phyloP scores from a whole-genome alignment of 768 basidiomycete genomes.

The Tulasnella sp. region DNA sequence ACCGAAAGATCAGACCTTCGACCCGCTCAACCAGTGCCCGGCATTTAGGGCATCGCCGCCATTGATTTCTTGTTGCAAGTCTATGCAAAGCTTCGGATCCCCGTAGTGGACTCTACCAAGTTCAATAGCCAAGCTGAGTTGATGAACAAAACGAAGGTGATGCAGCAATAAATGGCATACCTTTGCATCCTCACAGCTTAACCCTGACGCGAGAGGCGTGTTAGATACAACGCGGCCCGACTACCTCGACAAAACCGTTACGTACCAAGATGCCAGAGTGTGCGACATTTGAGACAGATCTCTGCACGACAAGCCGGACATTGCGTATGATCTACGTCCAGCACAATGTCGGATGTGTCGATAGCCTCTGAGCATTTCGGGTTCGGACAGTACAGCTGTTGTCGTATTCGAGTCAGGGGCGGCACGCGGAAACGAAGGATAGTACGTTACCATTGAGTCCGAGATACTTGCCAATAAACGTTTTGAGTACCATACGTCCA shows the following conservation, averaged over 20 bases:
- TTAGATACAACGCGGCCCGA: neutral
- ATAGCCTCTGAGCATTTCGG: slow-evolving; percentile 5
- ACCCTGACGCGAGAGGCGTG: neutral
- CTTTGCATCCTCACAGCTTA: neutral
- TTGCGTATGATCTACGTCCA: neutral
- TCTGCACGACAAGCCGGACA: slow-evolving; percentile 4
- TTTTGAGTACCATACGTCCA: slow-evolving; percentile 1
- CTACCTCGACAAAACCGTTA: neutral
- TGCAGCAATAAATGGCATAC: neutral
- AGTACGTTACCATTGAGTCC: neutral
- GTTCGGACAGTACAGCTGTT: slow-evolving; percentile 10
- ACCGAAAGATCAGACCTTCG: neutral
- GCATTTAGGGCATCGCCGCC: slow-evolving; percentile 11
- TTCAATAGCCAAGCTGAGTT: neutral
- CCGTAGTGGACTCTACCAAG: neutral
- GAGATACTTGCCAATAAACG: neutral
- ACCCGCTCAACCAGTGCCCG: neutral
- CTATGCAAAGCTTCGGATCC: neutral
- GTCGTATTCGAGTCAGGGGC: neutral
- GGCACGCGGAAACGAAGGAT: neutral
- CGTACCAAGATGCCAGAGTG: slow-evolving; percentile 9
- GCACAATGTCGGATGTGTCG: neutral
- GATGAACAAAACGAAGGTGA: neutral
- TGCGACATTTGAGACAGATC: slow-evolving; percentile 1
- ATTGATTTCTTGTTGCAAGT: slow-evolving; percentile 2